Evolutionary conservation across 805 yeast species (phyloP).

Genomic region (Cyberlindnera xishuangbannaensis): DNA sequence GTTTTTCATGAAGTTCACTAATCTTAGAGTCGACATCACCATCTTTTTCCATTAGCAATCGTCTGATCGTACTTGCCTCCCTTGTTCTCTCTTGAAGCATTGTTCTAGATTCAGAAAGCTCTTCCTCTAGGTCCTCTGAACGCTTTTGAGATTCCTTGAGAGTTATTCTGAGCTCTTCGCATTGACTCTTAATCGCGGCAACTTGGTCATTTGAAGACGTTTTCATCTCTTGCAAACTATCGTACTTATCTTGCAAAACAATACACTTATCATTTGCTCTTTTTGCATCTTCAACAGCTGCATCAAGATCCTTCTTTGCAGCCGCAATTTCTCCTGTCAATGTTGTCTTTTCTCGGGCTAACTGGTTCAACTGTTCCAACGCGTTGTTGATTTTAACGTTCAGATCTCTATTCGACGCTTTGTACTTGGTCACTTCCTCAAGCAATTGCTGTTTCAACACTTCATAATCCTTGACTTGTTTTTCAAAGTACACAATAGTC

Average conservation of each 20-base stretch:
- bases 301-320: constrained; percentile 31
- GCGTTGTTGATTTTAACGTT: constrained; percentile 28
- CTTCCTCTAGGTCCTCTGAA: constrained; percentile 71
- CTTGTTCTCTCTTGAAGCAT: constrained; percentile 74
- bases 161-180: constrained; percentile 65
- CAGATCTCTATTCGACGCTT: constrained; percentile 23
- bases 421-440: constrained; percentile 21
- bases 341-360: constrained; percentile 31
- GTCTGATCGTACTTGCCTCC: constrained; percentile 69
- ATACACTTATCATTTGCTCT: constrained; percentile 34
- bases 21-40: constrained; percentile 44
- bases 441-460: constrained; percentile 20
- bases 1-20: constrained; percentile 49
- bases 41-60: constrained; percentile 64
- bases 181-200: constrained; percentile 53
- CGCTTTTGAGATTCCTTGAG: constrained; percentile 57
- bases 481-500: constrained; percentile 33
- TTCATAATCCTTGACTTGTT: constrained; percentile 35
- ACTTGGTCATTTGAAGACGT: constrained; percentile 35
- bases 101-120: constrained; percentile 66
- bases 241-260: constrained; percentile 34
- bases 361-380: constrained; percentile 26
- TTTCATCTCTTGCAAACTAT: constrained; percentile 31
- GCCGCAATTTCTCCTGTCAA: constrained; percentile 34
- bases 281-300: constrained; percentile 34